Evolutionary conservation across 306 rosid species (phyloP), one percentile per base, ranked within the genome.

Genomic region (Casuarina equisetifolia): DNA sequence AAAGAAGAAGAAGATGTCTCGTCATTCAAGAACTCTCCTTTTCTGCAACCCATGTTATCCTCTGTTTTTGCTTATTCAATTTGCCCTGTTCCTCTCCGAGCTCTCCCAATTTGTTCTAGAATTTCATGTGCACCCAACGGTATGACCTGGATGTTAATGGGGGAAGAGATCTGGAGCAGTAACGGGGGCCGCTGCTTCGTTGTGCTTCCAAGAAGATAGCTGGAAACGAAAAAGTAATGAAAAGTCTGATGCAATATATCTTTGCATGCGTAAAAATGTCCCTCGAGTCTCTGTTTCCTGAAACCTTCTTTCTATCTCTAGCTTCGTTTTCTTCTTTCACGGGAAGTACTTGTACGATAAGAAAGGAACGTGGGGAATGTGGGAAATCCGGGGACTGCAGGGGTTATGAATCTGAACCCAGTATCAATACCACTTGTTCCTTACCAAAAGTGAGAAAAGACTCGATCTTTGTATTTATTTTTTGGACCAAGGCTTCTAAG

Each of bases 21-120:
- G 63, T 88, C 81, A 57, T 83, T 85, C 3, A 80, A 54, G 68
- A 67, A 45, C 46, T 90, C 87, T 67, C 85, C 82, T 83, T 79
- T 83, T 76, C 86, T 76, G 83, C 90, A 77, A 82, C 88, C 98
- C 98, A 93, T 90, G 17, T 63, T 74, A 52, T 44, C 36, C 2
- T 16, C 54, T 54, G 62, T 44, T 48, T 46, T n/a, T 59, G 40
- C 76, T 78, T 76, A 74, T 70, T 75, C 77, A 74, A 59, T 49
- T 38, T 17, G 5, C 55, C 40, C 55, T 69, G 55, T 54, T 12
- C 25, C 19, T 64, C 53, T 64, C 45, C 20, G 36, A 25, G 17
- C 55, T 54, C 53, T 35, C 3, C 19, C 59, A 25, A 25, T 57
- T 53, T 12, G 6, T 4, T 0, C 20, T 32, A 9, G 38, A 53